Base-by-base conservation (phyloP, 2,329 filamentous ascomycete genomes). In the Tympanopsis confertula region DNA sequence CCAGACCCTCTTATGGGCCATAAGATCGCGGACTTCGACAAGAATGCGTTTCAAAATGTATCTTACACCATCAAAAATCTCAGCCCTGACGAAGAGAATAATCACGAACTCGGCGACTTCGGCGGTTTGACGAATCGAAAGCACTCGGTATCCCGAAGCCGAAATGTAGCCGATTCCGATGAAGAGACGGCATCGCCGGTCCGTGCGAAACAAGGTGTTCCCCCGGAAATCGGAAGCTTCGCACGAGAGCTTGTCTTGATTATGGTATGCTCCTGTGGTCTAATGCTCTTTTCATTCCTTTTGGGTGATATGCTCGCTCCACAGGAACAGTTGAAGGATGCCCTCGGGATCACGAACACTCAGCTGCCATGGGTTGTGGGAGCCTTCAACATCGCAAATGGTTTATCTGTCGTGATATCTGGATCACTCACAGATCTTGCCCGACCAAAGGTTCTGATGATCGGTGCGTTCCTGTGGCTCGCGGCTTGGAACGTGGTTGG, bases 311-410 rank as follows among this genome's bases (percentile, higher is more conserved):
- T 63, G 41, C 55, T 54, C 14, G 57, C 61, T 1, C 54, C 56
- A 13, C 62, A 65, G 45, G 44, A 55, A 19, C 47, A 53, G 15
- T 47, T 66, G 37, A 52, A 56, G 24, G 30, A 44, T 10, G 58
- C 57, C 1, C 46, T 66, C 3, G 59, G 53, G 1, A 55, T 65
- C 14, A 49, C 51, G 7, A 56, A 54, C 35, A 54, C 56, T 4
- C 49, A 63, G 38, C 47, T 62, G 1, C 60, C 62, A 2, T 66
- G 62, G 62, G 49, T 65, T 1, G 48, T 61, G 1, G 62, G 62
- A 5, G 53, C 60, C 2, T 62, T 59, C 40, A 52, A 61, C 22
- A 50, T 58, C 1, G 61, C 62, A 2, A 56, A 61, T 7, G 62
- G 61, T 2, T 41, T 66, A 2, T 62, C 57, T 0, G 62, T 66